Base-by-base conservation (phyloP, 805 yeast genomes). In the Candida maltosa region DNA sequence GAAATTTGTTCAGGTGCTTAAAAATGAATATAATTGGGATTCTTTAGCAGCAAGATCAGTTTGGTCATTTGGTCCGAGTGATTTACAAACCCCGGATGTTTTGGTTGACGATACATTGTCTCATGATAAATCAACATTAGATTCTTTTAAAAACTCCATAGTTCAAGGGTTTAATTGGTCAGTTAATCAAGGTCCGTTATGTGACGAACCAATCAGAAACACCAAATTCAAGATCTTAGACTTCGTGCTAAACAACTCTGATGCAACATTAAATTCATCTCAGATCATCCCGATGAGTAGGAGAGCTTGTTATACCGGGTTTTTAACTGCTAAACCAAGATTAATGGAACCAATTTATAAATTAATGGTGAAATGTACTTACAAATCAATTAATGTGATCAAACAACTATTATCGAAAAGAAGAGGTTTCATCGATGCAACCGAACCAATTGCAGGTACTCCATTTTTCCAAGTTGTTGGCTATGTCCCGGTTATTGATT, bases 81-180 rank as follows among this genome's bases (percentile, higher is more conserved):
- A 56, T 12, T 29, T 49, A 31, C 47, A 42, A 10, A 66, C 67
- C 4, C 77, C 89, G 0, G 80, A 78, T 38, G 51, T 74, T 10
- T 52, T 77, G 16, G 38, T 75, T 11, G 86, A 91, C 54, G 97
- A 91, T 47, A 85, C 94, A 0, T 51, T 89, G 3, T 69, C 61
- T 35, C 79, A 69, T 19, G 84, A 86, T 49, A 78, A 78, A 49
- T 59, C 60, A 17, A 35, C 60, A 8, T 47, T 84, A 22, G 39
- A 48, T 1, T 34, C 60, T 0, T 65, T 74, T 19, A 80, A 76
- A 41, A 79, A 75, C 5, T 65, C 77, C 2, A 71, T 89, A 1
- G 60, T 65, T 2, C 82, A 80, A 45, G 98, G 97, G 0, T 93
- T 91, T 60, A 72, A 75, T 47, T 85, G 95, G 93, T 82, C 83